These are phyloP conservation scores for Populus nigra DNA, from an alignment of 345 rosid species.

Conservation along the genomic window DNA sequence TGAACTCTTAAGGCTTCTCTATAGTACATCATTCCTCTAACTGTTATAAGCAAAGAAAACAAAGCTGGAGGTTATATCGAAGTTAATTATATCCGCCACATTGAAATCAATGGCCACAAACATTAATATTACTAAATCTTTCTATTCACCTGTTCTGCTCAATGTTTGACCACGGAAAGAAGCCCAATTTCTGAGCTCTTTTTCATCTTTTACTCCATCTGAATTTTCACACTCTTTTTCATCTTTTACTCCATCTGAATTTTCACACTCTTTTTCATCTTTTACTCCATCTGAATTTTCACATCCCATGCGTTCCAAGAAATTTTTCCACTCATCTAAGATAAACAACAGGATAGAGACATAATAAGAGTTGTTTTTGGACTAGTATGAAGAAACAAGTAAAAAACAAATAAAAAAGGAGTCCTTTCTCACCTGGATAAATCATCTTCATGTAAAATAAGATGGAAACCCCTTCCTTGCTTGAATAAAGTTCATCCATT, in stretches of 20 bases:
- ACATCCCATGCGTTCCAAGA: conserved; percentile 76
- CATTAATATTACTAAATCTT: conserved; percentile 5
- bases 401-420: neutral
- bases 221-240: conserved; percentile 28
- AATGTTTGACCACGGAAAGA: conserved; percentile 93
- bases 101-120: neutral
- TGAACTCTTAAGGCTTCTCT: conserved; percentile 84
- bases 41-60: conserved; percentile 38
- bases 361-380: conserved; percentile 9
- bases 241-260: no score
- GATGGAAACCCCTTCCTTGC: conserved; percentile 74
- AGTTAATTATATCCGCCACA: neutral
- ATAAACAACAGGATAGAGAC: conserved; percentile 9
- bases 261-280: conserved; percentile 37
- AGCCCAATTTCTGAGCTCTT: conserved; percentile 80
- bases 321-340: conserved; percentile 92
- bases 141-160: conserved; percentile 76
- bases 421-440: conserved; percentile 61
- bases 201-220: conserved; percentile 1
- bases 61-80: conserved; percentile 6
- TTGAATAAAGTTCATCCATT: conserved; percentile 60
- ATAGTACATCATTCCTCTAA: conserved; percentile 97
- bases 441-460: conserved; percentile 79
- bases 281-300: conserved; percentile 48
- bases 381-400: neutral